These are phyloP conservation scores for Mercurialis annua DNA, from an alignment of 345 rosid genomes.

Conservation along the genomic window DNA sequence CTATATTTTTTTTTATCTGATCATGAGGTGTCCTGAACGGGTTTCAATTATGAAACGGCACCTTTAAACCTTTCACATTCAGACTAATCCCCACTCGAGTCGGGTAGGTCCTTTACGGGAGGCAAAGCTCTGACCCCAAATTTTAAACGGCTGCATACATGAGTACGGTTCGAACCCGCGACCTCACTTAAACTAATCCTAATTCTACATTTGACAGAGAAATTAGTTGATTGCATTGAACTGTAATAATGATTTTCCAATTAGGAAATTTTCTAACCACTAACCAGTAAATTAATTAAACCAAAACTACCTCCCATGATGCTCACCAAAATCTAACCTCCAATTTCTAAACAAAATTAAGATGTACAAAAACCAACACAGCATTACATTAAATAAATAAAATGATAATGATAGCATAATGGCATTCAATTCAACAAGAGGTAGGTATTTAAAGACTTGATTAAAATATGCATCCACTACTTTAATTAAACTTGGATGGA, in stretches of 20 bases:
- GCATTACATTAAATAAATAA: neutral
- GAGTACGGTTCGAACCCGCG: too few species aligned
- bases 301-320: neutral
- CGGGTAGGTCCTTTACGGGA: too few species aligned
- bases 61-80: too few species aligned
- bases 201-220: neutral
- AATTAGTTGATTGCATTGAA: constrained; percentile 5
- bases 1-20: too few species aligned
- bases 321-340: constrained; percentile 17
- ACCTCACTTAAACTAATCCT: too few species aligned
- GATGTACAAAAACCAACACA: neutral
- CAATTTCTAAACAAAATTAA: constrained; percentile 5
- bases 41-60: too few species aligned
- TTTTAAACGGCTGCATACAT: too few species aligned
- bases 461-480: neutral
- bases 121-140: too few species aligned
- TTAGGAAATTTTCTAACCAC: constrained; percentile 5
- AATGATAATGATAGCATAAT: neutral
- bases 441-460: neutral
- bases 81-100: too few species aligned
- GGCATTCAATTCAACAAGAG: neutral
- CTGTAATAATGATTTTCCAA: constrained; percentile 1
- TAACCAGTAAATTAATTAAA: too few species aligned
- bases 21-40: too few species aligned
- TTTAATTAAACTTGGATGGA: neutral